Evolutionary conservation across 1,284 basidiomycete genomes (phyloP).

Genomic region (Ganoderma resinaceum): DNA sequence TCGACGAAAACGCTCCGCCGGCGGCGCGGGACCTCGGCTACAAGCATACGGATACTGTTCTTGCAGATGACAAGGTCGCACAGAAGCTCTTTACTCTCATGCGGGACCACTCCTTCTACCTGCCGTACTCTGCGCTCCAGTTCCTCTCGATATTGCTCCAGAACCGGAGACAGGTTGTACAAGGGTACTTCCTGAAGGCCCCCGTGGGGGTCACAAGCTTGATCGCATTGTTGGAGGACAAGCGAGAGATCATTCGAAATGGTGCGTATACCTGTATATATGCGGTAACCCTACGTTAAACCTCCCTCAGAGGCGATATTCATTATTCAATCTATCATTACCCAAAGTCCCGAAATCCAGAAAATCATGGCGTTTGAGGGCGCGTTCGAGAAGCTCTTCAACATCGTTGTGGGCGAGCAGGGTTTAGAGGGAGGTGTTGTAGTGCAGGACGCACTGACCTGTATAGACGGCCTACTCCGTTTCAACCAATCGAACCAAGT

Average conservation of each 20-base stretch:
- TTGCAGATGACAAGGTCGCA: slow-evolving; percentile 74
- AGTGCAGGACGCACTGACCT: slow-evolving; percentile 86
- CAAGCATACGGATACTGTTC: slow-evolving; percentile 75
- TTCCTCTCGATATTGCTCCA: slow-evolving; percentile 82
- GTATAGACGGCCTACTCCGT: slow-evolving; percentile 85
- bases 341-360: slow-evolving; percentile 93
- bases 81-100: slow-evolving; percentile 85
- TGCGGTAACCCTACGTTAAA: not conserved
- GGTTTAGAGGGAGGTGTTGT: slow-evolving; percentile 93
- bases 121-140: slow-evolving; percentile 88
- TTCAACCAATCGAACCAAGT: slow-evolving; percentile 98
- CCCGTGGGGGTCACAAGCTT: slow-evolving; percentile 77
- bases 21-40: slow-evolving; percentile 70
- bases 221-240: slow-evolving; percentile 80
- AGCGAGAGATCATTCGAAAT: slow-evolving; percentile 84
- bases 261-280: slow-evolving; percentile 54
- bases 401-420: slow-evolving; percentile 87
- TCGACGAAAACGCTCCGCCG: slow-evolving; percentile 52
- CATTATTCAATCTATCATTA: slow-evolving; percentile 83
- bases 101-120: slow-evolving; percentile 83
- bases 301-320: slow-evolving; percentile 69
- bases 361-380: slow-evolving; percentile 98
- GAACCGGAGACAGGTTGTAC: slow-evolving; percentile 82
- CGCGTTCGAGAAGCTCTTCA: slow-evolving; percentile 95
- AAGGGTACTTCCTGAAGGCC: slow-evolving; percentile 89